Percentiles rank a stretch among this genome's conserved stretches.
These are phyloP conservation scores for Smallanthus sonchifolius DNA, from an alignment of 129 eudicot genomes.

Conservation along the genomic window DNA sequence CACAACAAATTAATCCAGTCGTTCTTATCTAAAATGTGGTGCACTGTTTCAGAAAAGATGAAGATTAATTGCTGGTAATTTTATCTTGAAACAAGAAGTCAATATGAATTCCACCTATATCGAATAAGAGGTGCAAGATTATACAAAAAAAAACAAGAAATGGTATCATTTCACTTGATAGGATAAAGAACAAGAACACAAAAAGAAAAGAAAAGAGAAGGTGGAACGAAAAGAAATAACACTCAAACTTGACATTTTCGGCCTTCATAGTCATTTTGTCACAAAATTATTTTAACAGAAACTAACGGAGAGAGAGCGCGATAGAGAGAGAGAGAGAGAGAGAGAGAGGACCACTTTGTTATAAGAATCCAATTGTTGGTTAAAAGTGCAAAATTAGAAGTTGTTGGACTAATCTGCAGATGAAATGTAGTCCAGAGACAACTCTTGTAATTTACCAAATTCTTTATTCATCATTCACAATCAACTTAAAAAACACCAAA, in stretches of 20 bases:
- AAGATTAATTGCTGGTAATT: background rate
- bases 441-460: background rate
- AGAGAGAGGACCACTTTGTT: background rate
- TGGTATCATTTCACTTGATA: background rate
- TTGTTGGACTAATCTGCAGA: background rate
- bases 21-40: background rate
- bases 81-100: background rate
- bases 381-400: background rate
- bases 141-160: background rate
- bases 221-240: background rate
- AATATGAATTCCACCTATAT: background rate
- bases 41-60: background rate
- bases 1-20: background rate
- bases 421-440: background rate
- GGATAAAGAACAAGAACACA: background rate
- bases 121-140: background rate
- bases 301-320: background rate
- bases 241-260: background rate
- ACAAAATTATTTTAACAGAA: background rate
- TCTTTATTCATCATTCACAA: conserved; percentile 1
- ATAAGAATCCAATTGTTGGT: conserved; percentile 4
- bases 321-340: background rate
- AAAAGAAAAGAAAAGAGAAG: background rate
- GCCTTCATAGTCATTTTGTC: background rate
- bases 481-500: background rate